Conservation (phyloP, 2,329 filamentous ascomycete genomes). For the Alternaria angustiovoidea region DNA sequence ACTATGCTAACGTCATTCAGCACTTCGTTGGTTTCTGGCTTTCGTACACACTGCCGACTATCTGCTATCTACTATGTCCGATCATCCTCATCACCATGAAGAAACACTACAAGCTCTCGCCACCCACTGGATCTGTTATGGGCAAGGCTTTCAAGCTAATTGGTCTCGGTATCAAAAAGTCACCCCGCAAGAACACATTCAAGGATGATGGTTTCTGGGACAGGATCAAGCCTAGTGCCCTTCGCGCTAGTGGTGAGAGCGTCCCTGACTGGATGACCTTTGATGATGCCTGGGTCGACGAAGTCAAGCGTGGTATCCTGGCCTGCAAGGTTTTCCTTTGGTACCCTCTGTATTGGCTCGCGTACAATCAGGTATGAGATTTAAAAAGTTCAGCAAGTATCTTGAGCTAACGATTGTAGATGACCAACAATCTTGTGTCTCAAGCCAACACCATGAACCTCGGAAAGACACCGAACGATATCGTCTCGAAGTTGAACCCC, state of each 20-base stretch:
- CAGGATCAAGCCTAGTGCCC: constrained; percentile 64
- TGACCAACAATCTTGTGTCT: constrained; percentile 71
- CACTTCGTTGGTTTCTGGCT: constrained; percentile 70
- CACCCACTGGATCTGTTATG: constrained; percentile 76
- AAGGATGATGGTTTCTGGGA: constrained; percentile 64
- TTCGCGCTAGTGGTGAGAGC: constrained; percentile 49
- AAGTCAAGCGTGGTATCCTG: constrained; percentile 69
- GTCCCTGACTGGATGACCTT: constrained; percentile 79
- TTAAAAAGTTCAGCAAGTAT: neutral
- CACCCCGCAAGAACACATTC: constrained; percentile 32
- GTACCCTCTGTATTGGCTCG: constrained; percentile 60
- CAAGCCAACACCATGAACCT: constrained; percentile 74
- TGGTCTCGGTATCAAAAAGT: constrained; percentile 52
- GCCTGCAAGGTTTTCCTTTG: constrained; percentile 61
- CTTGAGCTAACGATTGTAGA: constrained; percentile 57
- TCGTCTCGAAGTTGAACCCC: constrained; percentile 79
- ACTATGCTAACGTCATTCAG: neutral
- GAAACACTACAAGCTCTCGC: constrained; percentile 69
- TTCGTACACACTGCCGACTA: constrained; percentile 72
- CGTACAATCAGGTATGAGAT: constrained; percentile 5
- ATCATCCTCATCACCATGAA: constrained; percentile 68
- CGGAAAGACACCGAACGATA: constrained; percentile 77
- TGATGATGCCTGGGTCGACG: constrained; percentile 78
- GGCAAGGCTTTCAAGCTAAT: constrained; percentile 71
- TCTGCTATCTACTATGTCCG: constrained; percentile 66